Conservation (phyloP, 106 monocot genomes). For the Dioscorea alata region DNA sequence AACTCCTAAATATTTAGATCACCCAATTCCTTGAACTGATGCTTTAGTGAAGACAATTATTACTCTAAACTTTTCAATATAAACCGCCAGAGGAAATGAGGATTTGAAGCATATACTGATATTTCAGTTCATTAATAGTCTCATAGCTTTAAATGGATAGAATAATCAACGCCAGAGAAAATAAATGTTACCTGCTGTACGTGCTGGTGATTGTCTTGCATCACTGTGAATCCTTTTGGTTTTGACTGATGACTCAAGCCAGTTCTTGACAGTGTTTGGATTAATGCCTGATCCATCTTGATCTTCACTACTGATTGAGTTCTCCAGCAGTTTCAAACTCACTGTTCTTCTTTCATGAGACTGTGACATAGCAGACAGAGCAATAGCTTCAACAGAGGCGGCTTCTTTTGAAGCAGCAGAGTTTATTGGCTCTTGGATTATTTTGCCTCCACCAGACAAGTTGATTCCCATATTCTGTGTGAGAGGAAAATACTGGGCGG, state of each 20-base stretch:
- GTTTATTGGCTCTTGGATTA: neutral
- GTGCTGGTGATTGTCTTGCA: neutral
- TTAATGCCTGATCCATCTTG: neutral
- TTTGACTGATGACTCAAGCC: constrained; percentile 9
- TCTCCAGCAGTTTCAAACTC: neutral
- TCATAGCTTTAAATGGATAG: neutral
- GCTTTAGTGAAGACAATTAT: neutral
- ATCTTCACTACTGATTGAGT: constrained; percentile 5
- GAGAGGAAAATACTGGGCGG: neutral
- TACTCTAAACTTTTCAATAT: neutral
- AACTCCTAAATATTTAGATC: too few species aligned
- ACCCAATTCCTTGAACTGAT: too few species aligned
- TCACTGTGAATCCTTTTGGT: constrained; percentile 9
- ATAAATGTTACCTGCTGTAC: constrained; percentile 20
- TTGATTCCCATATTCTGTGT: neutral
- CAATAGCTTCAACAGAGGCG: constrained; percentile 9
- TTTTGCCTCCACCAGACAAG: constrained; percentile 5
- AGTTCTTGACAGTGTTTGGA: constrained; percentile 1
- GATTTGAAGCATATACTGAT: neutral
- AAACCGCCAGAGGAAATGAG: neutral
- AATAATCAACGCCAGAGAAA: neutral
- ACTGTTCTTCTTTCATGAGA: neutral
- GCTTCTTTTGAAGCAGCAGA: constrained; percentile 1
- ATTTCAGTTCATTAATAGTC: neutral
- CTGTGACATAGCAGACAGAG: constrained; percentile 7